Evolutionary conservation across 2,329 filamentous ascomycete species (phyloP), one percentile per base, ranked within the genome.

Genomic region (Hypocrella siamensis): DNA sequence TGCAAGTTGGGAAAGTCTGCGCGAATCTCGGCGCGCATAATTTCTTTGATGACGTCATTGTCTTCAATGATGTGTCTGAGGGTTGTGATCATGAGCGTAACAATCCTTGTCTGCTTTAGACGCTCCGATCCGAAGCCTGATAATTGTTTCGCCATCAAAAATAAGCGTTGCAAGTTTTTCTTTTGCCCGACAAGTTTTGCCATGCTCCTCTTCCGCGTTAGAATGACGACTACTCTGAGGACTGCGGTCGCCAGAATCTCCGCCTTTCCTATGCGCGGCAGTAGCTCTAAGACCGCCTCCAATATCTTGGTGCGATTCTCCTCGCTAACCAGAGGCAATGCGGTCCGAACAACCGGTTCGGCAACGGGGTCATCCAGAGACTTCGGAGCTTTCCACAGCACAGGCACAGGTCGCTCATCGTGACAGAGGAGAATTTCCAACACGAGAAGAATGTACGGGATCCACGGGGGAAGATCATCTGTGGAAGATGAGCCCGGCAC

Each of bases 1-100:
- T 56, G 55, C 5, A 56, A 48, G 38, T 66, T 64, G 33, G 82
- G 75, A 42, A 94, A 82, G 45, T 72, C 75, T n/a, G 70, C 61
- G 40, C 76, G 74, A 44, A 98, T 92, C 49, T 96, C 88, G 18
- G 77, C 79, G 31, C 79, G 71, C 80, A 98, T 94, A 37, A 93
- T 77, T 49, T 94, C 83, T 41, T 81, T 83, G 37, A 96, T 69
- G 2, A 79, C 90, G 14, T 85, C 78, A 31, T 93, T 84, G 46
- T 98, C 92, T 54, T 98, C 90, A 33, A 96, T 73, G 40, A 98
- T 78, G 47, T 98, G 90, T 26, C 92, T 77, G 27, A 98, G 61
- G 32, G 94, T 78, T 10, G 88, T 70, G 68, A 96, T 78, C 45
- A 93, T 79, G 35, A 79, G 69, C 16, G 62, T 53, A 3, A 63